Percentiles rank a stretch among this genome's conserved stretches.
These are phyloP conservation scores for Colletotrichum gloeosporioides DNA, from an alignment of 2,329 filamentous ascomycete species.

Conservation along the genomic window DNA sequence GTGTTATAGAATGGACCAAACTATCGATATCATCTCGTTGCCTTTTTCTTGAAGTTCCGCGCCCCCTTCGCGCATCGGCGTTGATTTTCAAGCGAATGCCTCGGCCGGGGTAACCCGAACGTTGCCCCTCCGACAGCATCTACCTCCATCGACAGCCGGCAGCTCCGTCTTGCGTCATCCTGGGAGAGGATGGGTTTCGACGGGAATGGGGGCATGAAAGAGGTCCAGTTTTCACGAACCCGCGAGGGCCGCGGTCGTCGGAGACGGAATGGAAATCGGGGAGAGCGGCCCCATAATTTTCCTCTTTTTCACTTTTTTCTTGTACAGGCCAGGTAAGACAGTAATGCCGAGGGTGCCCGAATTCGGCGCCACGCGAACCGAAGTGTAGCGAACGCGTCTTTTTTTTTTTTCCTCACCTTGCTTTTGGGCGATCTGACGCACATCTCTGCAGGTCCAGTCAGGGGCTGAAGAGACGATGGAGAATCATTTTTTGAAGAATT, in stretches of 20 bases:
- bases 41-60: background rate
- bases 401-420: background rate
- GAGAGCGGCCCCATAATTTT: background rate
- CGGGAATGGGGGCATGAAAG: background rate
- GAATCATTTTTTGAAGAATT: background rate
- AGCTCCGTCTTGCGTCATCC: background rate
- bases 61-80: background rate
- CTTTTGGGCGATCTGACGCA: background rate
- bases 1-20: background rate
- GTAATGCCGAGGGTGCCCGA: background rate
- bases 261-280: background rate
- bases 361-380: background rate
- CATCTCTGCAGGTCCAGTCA: background rate
- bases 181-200: background rate
- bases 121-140: background rate
- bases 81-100: background rate
- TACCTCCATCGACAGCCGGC: background rate
- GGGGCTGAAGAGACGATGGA: background rate
- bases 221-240: background rate
- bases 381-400: background rate
- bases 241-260: background rate
- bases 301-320: background rate
- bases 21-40: background rate
- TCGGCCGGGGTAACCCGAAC: background rate
- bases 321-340: background rate